Percentiles rank a stretch among this genome's conserved stretches.
Evolutionary conservation across 768 basidiomycete genomes (phyloP).

Genomic region (Phanerochaete sordida): DNA sequence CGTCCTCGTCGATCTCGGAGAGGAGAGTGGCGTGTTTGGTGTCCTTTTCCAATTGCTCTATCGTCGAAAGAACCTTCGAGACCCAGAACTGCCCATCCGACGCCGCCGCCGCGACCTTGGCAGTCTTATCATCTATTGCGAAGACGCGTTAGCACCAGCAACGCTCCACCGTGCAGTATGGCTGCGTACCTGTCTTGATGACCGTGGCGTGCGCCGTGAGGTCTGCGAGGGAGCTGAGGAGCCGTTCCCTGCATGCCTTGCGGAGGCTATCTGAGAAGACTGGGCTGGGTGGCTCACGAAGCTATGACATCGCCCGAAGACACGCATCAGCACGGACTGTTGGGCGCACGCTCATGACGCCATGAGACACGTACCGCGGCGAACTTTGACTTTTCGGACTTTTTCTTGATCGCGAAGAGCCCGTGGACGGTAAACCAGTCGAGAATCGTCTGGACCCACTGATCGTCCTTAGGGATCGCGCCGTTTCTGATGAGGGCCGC

Average conservation of each 20-base stretch:
- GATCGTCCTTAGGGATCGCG: slow-evolving; percentile 74
- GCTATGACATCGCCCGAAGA: slow-evolving; percentile 34
- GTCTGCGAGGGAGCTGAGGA: slow-evolving; percentile 73
- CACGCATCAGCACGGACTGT: not conserved
- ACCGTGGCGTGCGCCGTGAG: slow-evolving; percentile 55
- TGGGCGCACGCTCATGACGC: not conserved
- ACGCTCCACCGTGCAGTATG: not conserved
- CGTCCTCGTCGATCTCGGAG: slow-evolving; percentile 53
- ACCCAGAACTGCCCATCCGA: slow-evolving; percentile 82
- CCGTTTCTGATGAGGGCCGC: slow-evolving; percentile 74
- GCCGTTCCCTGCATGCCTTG: slow-evolving; percentile 59
- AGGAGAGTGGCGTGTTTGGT: slow-evolving; percentile 60
- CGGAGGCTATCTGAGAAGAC: slow-evolving; percentile 72
- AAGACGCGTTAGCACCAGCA: not conserved
- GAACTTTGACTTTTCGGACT: slow-evolving; percentile 60
- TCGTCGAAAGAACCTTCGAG: slow-evolving; percentile 54
- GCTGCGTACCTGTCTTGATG: slow-evolving; percentile 47
- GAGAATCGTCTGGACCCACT: slow-evolving; percentile 69
- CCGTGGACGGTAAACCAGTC: slow-evolving; percentile 84
- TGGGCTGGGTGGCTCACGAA: slow-evolving; percentile 60
- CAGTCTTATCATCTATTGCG: slow-evolving; percentile 44
- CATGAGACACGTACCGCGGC: slow-evolving; percentile 46
- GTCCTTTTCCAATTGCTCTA: slow-evolving; percentile 59
- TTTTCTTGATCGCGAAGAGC: slow-evolving; percentile 73
- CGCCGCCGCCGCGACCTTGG: slow-evolving; percentile 57